Evolutionary conservation across 805 yeast species (phyloP).

Genomic region (Wickerhamomyces pijperi): DNA sequence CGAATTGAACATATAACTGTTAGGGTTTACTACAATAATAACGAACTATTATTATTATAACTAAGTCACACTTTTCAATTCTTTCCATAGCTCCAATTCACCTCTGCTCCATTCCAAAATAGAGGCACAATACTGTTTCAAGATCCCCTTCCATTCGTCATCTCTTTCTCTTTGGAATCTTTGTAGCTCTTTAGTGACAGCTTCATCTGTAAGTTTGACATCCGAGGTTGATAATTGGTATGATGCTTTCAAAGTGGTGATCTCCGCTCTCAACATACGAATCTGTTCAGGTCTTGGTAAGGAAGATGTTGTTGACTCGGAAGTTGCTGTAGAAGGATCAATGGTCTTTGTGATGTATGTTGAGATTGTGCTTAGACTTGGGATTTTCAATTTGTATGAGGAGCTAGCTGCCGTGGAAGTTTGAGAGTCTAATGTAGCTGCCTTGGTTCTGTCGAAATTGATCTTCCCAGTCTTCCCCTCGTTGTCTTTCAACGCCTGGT

Average conservation of each 20-base stretch:
- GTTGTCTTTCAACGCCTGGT: conserved; percentile 17
- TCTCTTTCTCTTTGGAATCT: not conserved
- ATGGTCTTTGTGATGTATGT: not conserved
- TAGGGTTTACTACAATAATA: too few species aligned
- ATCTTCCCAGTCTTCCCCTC: conserved; percentile 18
- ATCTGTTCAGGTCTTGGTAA: not conserved
- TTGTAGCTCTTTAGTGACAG: not conserved
- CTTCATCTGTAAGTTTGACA: not conserved
- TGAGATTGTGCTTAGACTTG: not conserved
- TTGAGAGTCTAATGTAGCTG: conserved; percentile 5
- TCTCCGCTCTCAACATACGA: not conserved
- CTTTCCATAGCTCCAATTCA: not conserved
- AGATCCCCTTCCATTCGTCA: not conserved
- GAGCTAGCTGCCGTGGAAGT: not conserved
- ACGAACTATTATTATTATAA: too few species aligned
- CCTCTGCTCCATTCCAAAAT: not conserved
- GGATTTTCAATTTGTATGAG: not conserved
- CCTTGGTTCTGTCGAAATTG: conserved; percentile 17
- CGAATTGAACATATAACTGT: too few species aligned
- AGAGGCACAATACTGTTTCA: not conserved
- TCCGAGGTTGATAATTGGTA: not conserved
- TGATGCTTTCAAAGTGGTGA: not conserved
- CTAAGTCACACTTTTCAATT: too few species aligned
- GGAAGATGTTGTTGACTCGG: not conserved
- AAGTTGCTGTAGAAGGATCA: not conserved